phyloP scores from a whole-genome alignment of 768 basidiomycete genomes.

The Mycena belliarum region DNA sequence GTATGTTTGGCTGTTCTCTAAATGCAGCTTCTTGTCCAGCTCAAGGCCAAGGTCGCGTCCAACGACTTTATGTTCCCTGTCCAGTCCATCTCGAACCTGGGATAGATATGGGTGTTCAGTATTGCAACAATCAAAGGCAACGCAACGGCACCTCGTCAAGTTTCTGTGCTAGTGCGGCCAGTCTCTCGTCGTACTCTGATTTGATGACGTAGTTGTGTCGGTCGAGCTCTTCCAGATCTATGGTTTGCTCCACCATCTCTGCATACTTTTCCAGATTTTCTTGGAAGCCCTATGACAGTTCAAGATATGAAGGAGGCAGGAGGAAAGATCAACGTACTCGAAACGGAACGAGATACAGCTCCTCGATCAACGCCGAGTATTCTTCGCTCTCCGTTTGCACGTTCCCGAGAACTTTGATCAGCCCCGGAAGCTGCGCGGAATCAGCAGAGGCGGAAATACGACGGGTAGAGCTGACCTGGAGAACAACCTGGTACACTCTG shows the following conservation, averaged over 20 bases:
- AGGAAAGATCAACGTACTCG: conserved; percentile 41
- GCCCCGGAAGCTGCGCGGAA: conserved; percentile 62
- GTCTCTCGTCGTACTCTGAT: conserved; percentile 81
- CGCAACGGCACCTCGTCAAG: conserved; percentile 49
- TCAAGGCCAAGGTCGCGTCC: conserved; percentile 77
- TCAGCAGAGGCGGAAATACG: background rate
- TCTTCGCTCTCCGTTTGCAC: conserved; percentile 46
- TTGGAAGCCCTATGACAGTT: conserved; percentile 56
- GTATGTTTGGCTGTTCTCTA: conserved; percentile 87
- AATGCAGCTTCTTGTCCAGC: conserved; percentile 91
- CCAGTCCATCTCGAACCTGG: conserved; percentile 74
- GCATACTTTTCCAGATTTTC: conserved; percentile 72
- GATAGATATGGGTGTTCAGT: background rate
- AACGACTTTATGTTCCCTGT: conserved; percentile 73
- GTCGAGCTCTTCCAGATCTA: conserved; percentile 86
- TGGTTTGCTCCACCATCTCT: conserved; percentile 95
- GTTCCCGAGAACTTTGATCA: conserved; percentile 64
- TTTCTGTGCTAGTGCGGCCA: conserved; percentile 68
- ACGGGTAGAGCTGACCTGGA: conserved; percentile 55
- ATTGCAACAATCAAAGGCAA: background rate
- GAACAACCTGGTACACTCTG: conserved; percentile 89
- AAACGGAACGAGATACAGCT: conserved; percentile 63
- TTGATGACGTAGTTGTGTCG: conserved; percentile 90
- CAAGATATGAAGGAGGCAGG: background rate
- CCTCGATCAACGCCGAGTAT: conserved; percentile 57